These are phyloP conservation scores for Apiotrichum mycotoxinovorans DNA, from an alignment of 1,284 basidiomycete species.

Conservation along the genomic window DNA sequence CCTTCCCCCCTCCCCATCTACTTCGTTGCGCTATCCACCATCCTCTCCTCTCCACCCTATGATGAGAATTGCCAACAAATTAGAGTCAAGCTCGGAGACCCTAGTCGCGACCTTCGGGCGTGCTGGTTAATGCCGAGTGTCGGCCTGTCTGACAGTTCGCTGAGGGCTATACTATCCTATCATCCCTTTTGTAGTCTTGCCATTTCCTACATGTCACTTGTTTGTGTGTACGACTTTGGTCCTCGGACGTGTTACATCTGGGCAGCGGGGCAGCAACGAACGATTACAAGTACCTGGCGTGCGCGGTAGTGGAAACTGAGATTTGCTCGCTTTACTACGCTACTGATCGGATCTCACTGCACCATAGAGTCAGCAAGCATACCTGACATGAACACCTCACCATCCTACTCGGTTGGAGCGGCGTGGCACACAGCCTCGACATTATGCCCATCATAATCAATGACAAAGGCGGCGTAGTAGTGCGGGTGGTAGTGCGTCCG, in stretches of 20 bases:
- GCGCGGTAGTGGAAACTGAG: too few species aligned
- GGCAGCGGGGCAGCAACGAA: too few species aligned
- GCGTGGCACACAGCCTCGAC: slow-evolving; percentile 16
- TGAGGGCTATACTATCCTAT: slow-evolving; percentile 11
- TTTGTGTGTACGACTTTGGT: too few species aligned
- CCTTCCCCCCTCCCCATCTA: background rate
- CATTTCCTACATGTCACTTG: background rate
- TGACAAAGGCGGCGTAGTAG: slow-evolving; percentile 17
- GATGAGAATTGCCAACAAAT: slow-evolving; percentile 30
- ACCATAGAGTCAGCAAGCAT: too few species aligned
- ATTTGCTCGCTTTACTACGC: too few species aligned
- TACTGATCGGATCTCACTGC: too few species aligned
- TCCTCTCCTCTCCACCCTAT: slow-evolving; percentile 8
- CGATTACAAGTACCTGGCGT: too few species aligned
- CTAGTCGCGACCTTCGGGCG: slow-evolving; percentile 17
- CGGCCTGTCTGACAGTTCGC: slow-evolving; percentile 28
- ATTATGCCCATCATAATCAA: slow-evolving; percentile 12
- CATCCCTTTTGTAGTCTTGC: background rate
- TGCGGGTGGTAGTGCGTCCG: slow-evolving; percentile 9
- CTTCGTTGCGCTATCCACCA: background rate
- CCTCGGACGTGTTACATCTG: too few species aligned
- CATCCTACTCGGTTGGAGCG: too few species aligned
- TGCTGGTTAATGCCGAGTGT: slow-evolving; percentile 27
- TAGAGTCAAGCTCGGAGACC: slow-evolving; percentile 31
- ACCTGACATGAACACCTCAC: too few species aligned